Evolutionary conservation across 2,329 filamentous ascomycete genomes (phyloP), one percentile per base, ranked within the genome.

Genomic region (Colletotrichum echinochloae): DNA sequence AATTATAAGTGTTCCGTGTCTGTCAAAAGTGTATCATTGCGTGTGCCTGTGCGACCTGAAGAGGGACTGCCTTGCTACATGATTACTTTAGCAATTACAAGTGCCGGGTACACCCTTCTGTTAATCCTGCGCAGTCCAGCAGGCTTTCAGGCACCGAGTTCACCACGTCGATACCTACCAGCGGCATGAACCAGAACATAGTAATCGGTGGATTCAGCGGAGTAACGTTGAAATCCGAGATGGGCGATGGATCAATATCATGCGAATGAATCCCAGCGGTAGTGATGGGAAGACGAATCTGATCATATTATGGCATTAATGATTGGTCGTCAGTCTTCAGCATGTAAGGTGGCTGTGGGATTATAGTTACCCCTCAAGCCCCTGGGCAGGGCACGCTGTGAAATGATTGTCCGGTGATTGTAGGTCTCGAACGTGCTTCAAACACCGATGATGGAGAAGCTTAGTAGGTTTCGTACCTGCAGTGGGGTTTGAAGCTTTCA

Each of bases 391-490:
- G 44, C 62, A 67, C 14, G 28, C 11, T 67, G 28, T 67, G 63
- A 57, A 66, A 70, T 57, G 37, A 62, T 56, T 63, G 56, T 62
- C 63, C 63, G 44, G 49, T 33, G 23, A 46, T 14, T 44, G 57
- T 54, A 70, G 23, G 23, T 57, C 57, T 62, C 67, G 35, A 57
- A 66, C 67, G 30, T 18, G 26, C 33, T 28, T 66, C 30, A 66
- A 61, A 60, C 63, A 39, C 12, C 7, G 23, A 59, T 18, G 28
- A 65, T n/a, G 37, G 20, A 46, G 46, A 54, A 35, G 28, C 39
- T 37, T 28, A 23, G 37, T 48, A 26, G 48, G 14, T 39, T 52
- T 49, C 41, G 30, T 23, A 69, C 60, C 60, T 8, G 37, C 35
- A 30, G 39, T 33, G 39, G 44, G 51, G 39, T 63, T 41, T 26